A percentile compares a stretch with the other conserved stretches of the same genome.
These are phyloP conservation scores for Emericellopsis atlantica DNA, from an alignment of 2,329 filamentous ascomycete species.

Conservation along the genomic window DNA sequence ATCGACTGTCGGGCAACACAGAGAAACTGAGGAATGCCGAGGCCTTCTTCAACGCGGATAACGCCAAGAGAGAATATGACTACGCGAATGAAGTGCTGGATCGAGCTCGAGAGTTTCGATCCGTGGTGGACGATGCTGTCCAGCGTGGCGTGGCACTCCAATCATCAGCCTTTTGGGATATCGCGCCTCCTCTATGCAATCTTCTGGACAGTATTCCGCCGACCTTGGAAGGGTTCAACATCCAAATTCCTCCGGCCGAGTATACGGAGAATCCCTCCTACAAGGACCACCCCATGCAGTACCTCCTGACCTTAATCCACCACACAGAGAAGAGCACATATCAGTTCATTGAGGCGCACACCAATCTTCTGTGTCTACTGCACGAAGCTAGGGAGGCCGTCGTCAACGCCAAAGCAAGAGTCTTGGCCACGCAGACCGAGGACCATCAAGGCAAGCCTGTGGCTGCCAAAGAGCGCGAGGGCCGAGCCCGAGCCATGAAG, in stretches of 20 bases:
- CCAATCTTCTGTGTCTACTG: slow-evolving; percentile 75
- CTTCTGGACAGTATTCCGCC: slow-evolving; percentile 70
- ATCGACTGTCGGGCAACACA: slow-evolving; percentile 58
- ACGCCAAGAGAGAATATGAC: slow-evolving; percentile 54
- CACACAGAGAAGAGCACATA: slow-evolving; percentile 90
- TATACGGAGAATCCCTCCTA: slow-evolving; percentile 80
- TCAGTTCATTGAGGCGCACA: slow-evolving; percentile 94
- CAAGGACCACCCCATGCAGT: slow-evolving; percentile 70
- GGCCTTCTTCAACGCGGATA: slow-evolving; percentile 73
- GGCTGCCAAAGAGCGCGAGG: slow-evolving; percentile 17
- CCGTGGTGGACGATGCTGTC: slow-evolving; percentile 73
- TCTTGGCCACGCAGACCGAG: slow-evolving; percentile 52
- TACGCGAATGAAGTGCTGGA: slow-evolving; percentile 61
- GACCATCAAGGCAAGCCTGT: slow-evolving; percentile 21
- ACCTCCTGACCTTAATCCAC: slow-evolving; percentile 71
- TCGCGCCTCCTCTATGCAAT: slow-evolving; percentile 68
- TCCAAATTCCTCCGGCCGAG: slow-evolving; percentile 69
- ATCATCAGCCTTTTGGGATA: slow-evolving; percentile 94
- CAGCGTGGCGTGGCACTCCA: slow-evolving; percentile 82
- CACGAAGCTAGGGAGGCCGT: slow-evolving; percentile 82
- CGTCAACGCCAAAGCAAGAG: slow-evolving; percentile 53
- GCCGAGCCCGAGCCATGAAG: slow-evolving; percentile 41
- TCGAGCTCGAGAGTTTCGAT: slow-evolving; percentile 64
- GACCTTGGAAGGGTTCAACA: slow-evolving; percentile 45
- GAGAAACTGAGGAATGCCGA: slow-evolving; percentile 71